A percentile compares a stretch with the other conserved stretches of the same genome.
phyloP scores from a whole-genome alignment of 2,329 filamentous ascomycete species.

The Sporothrix luriei region DNA sequence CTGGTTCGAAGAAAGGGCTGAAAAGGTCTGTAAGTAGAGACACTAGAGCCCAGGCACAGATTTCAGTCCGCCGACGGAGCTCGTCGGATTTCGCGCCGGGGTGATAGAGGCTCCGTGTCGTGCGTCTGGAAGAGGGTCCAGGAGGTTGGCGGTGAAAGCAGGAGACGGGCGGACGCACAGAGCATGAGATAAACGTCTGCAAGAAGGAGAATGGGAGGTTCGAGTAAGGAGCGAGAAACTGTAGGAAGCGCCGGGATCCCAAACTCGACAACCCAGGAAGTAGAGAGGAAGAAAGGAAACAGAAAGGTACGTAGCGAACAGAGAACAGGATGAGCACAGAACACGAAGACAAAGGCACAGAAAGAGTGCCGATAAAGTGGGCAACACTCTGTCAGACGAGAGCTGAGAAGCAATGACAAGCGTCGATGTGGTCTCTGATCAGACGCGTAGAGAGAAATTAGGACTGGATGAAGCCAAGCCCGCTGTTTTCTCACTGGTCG shows the following conservation, averaged over 20 bases:
- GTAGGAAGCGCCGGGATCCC: background rate
- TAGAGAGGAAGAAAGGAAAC: background rate
- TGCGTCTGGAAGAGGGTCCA: conserved; percentile 1
- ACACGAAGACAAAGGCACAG: too few species aligned
- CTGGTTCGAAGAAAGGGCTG: conserved; percentile 22
- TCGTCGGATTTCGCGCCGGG: conserved; percentile 9
- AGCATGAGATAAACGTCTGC: background rate
- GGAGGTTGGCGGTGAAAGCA: background rate
- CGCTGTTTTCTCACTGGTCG: conserved; percentile 11
- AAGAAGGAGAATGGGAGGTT: background rate
- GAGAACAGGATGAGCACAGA: too few species aligned
- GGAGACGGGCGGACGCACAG: background rate
- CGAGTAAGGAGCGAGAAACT: background rate
- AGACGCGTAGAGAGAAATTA: conserved; percentile 21
- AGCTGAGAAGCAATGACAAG: background rate
- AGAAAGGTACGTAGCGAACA: too few species aligned
- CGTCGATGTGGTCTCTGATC: conserved; percentile 18
- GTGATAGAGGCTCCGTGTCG: background rate
- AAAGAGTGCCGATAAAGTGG: background rate
- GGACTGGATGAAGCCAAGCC: background rate
- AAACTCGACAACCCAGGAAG: background rate
- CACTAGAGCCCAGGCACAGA: background rate
- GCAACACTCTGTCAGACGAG: background rate
- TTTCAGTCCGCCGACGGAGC: background rate
- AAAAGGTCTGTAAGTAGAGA: background rate